Base-by-base conservation (phyloP, 2,329 filamentous ascomycete genomes). In the Aspergillus oerlinghausenensis region DNA sequence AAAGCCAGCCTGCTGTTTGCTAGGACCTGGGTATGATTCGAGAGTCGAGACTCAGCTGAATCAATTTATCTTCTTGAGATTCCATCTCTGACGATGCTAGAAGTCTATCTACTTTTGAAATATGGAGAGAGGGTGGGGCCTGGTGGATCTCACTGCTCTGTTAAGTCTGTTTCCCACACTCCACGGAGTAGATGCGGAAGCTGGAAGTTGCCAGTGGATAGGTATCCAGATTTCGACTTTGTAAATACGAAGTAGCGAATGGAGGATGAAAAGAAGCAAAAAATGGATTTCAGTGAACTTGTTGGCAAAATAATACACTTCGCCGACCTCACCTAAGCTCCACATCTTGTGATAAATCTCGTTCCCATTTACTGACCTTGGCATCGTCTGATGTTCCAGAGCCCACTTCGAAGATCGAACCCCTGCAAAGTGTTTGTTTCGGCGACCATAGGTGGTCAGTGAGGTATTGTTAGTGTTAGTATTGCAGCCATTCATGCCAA, bases 361-460 rank as follows among this genome's bases (percentile, higher is more conserved):
- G 32, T 35, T 35, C 5, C 32, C 5, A 35, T 43, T 45, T 42
- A n/a, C 32, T 26, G 45, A 5, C 17, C 55, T 29, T 40, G 49
- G 55, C 50, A 55, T 58, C 55, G 54, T 66, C 59, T 56, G 55
- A 62, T 60, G 55, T 54, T 61, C 58, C 51, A 56, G 29, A 61
- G 60, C 49, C 57, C 48, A 52, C 57, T 29, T 42, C 53, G 48
- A 49, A 56, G 29, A 17, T 52, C 43, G 57, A 45, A 60, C 55
- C 55, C 55, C 51, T 59, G 59, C 59, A 57, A 47, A 51, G 58
- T 52, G 56, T 62, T 61, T 62, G 53, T 58, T 61, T 55, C 50
- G 57, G 57, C 52, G 51, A 57, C 53, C 59, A 50, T 35, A 35
- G 32, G 32, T 35, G 14, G 32, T 35, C 32, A 38, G 5, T 17